Evolutionary conservation across 2,329 filamentous ascomycete genomes (phyloP), one percentile per base, ranked within the genome.

Genomic region (Huntiella abstrusa): DNA sequence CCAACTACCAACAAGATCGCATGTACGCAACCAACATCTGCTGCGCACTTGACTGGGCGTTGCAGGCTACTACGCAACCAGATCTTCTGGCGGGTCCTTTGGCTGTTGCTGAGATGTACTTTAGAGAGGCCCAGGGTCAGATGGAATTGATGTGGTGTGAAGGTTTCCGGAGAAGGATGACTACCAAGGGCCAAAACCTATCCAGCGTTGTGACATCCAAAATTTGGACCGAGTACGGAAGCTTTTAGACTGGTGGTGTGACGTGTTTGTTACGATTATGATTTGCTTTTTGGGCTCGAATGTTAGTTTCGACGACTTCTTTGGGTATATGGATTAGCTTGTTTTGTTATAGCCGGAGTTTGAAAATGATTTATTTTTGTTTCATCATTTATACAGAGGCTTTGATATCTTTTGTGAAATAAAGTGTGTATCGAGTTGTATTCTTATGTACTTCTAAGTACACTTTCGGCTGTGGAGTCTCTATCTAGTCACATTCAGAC

Each of bases 101-200:
- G 55, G 58, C 55, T 5, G 59, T 65, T 11, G 65, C 62, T 1
- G 55, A 64, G 51, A 55, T 61, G n/a, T 62, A 66, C 33, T 71
- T 65, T 51, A 57, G 56, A 17, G 59, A 60, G 5, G 60, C 60
- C 3, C 61, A 63, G 39, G 64, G 62, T 3, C 51, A 64, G 19
- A 54, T 68, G 28, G 68, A 70, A 55, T 52, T 67, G 10, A 54
- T 68, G 50, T 71, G 68, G 68, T 63, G 69, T 35, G 64, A 67
- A 5, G 59, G 54, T 2, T 70, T 70, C 51, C 58, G 60, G 37
- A 54, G 53, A 22, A 56, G 63, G 7, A 49, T 71, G 48, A 47
- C 53, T 28, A 55, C 52, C 4, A 66, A 64, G 51, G 65, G 64
- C 0, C 61, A 66, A 49, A 58, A 63, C 32, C 57, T 71, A 6